Percentiles rank a stretch among this genome's conserved stretches.
Conservation (phyloP, 257 asterid genomes). For the Solanum appendiculatum region DNA sequence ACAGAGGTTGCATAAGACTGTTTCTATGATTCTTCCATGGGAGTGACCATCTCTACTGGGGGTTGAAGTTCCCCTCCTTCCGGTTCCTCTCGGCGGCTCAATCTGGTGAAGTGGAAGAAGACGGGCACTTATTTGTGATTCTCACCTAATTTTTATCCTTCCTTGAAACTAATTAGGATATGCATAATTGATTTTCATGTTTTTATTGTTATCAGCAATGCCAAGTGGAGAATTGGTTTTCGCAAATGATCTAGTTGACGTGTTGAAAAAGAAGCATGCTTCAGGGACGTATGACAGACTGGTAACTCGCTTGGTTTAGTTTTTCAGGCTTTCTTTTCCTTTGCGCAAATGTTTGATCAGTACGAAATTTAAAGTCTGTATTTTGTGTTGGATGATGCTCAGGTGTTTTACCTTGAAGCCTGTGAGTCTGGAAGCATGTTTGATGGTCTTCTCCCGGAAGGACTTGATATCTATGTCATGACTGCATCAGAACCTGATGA, state of each 20-base stretch:
- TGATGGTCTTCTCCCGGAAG: constrained; percentile 80
- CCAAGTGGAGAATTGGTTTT: background rate
- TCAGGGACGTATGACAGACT: background rate
- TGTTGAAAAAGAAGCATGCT: background rate
- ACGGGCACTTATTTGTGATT: no score
- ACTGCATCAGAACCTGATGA: no score
- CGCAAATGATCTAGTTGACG: background rate
- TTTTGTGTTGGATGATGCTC: background rate
- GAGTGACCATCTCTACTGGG: no score
- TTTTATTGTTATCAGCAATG: background rate
- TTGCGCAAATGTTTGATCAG: background rate
- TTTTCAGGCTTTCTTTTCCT: background rate
- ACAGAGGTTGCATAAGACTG: no score
- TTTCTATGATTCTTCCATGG: no score
- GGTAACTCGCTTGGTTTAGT: constrained; percentile 25
- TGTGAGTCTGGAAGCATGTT: constrained; percentile 96
- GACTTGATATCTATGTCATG: constrained; percentile 74
- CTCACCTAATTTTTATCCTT: no score
- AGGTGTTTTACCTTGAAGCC: constrained; percentile 95
- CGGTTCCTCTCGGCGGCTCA: no score
- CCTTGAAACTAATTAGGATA: no score
- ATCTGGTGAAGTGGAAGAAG: no score
- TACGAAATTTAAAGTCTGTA: background rate
- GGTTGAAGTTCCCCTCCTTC: no score
- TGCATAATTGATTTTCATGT: background rate